Conservation (phyloP, 305 asterid genomes). For the Fraxinus dipetala region DNA sequence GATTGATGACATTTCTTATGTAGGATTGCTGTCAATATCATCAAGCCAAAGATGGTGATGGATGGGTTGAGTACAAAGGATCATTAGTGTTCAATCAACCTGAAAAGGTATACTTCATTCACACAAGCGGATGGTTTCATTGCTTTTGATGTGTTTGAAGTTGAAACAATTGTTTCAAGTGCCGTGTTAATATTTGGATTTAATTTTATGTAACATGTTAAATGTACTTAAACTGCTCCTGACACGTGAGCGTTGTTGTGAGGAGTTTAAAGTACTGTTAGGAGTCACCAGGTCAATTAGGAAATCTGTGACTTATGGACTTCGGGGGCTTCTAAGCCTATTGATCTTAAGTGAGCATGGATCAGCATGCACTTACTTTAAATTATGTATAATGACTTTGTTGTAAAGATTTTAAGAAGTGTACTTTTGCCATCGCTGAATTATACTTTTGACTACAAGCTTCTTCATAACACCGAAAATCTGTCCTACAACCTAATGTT, state of each 20-base stretch:
- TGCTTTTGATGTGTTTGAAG: background rate
- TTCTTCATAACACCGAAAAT: background rate
- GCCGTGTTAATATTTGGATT: background rate
- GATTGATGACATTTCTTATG: conserved; percentile 26
- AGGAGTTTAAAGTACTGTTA: conserved; percentile 5
- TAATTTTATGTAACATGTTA: conserved; percentile 9
- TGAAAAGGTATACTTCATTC: conserved; percentile 48
- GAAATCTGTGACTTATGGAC: background rate
- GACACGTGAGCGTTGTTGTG: conserved; percentile 15
- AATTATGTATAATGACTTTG: background rate
- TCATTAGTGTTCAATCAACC: conserved; percentile 76
- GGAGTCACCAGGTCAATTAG: background rate
- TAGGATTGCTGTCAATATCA: conserved; percentile 99
- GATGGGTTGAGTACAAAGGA: conserved; percentile 96
- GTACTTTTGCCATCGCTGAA: background rate
- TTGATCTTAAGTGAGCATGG: background rate
- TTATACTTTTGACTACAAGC: background rate
- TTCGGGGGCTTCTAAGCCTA: conserved; percentile 8
- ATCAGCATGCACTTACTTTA: background rate
- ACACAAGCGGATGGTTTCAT: background rate
- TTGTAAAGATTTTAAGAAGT: background rate
- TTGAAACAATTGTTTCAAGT: background rate
- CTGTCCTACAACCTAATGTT: background rate
- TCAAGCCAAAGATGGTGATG: conserved; percentile 98
- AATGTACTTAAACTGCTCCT: conserved; percentile 9